Base-by-base conservation (phyloP, 805 yeast genomes). In the Metschnikowia picachoensis region DNA sequence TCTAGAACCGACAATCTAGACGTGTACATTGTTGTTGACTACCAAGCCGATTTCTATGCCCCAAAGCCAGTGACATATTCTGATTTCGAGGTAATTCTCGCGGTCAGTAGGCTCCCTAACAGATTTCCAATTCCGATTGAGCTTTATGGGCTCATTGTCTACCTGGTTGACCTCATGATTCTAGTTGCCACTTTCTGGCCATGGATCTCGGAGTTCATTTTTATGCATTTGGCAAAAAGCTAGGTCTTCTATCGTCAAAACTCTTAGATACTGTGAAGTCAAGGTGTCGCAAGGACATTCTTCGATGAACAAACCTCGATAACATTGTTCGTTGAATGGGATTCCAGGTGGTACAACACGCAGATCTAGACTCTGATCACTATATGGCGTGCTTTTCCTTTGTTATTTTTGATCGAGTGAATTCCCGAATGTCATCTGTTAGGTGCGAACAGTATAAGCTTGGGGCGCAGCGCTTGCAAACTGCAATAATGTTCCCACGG, bases 91-190 rank as follows among this genome's bases (percentile, higher is more conserved):
- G 35, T 49, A 9, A 10, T 39, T 13, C 39, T 56, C 12, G 44
- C 33, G 8, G 36, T 56, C 4, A 44, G 53, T 33, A 48, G 34
- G 32, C 55, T 56, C 10, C 56, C 58, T 13, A 50, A 44, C 37
- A 30, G 41, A 20, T 31, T 54, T 11, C 58, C 59, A 4, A 52
- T 56, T 15, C 59, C 59, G 1, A 43, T 56, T 11, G 59, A 56
- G 43, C 47, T 56, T 30, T 53, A 53, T 31, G 59, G 47, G 31
- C 32, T 41, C 17, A 46, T 56, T 13, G 30, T 49, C 27, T 55
- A 49, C 39, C 42, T 42, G 12, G 43, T 51, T 35, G 56, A 51
- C 36, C 35, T 53, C 15, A 9, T 49, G 39, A 49, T 55, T 12
- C 33, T 55, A 38, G 12, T 41, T n/a, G 44, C 16, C 31, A 33